Evolutionary conservation across 495 filamentous ascomycete species (phyloP), one percentile per base, ranked within the genome.

Genomic region (Lepidopterella palustris): DNA sequence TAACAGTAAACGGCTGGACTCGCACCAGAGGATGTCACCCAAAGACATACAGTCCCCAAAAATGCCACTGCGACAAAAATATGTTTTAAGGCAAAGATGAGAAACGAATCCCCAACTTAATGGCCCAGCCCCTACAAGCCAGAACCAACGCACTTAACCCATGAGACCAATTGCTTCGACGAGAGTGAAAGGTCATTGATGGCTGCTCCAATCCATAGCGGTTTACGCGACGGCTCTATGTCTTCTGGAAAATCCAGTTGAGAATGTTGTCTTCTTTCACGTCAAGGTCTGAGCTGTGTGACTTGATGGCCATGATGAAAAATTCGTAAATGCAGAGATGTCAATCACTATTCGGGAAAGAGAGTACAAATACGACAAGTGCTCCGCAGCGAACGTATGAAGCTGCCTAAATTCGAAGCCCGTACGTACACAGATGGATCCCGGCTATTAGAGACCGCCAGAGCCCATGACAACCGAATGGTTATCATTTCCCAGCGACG

Each of bases 1-100:
- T 21, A 54, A 35, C 52, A 21, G 52, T 54, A 32, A 3, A 57
- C 21, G 54, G n/a, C 54, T 3, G 54, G 54, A 25, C 40, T 57
- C 27, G 54, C 31, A 9, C 54, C 31, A 48, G 18, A 6, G 54
- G 49, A 57, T 11, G 40, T 32, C 5, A 26, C 31, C 11, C 54
- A 35, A 48, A 57, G 18, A 21, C 54, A 45, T 18, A 48, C 2
- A n/a, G 40, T 25, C 13, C 54, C 31, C 11, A 57, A 23, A 35
- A 53, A 57, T 31, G 54, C 45, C 21, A 47, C 40, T 26, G 54
- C 39, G 21, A 57, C 23, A 20, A 47, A 48, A 2, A 57, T 47
- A 23, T 57, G 54, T 18, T 57, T 57, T 20, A 10, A 24, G 15
- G 32, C 13, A 20, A 48, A 47, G n/a, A 57, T 26, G 11, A 57